These are phyloP conservation scores for Aspergillus bridgeri DNA, from an alignment of 495 filamentous ascomycete species.

Conservation along the genomic window DNA sequence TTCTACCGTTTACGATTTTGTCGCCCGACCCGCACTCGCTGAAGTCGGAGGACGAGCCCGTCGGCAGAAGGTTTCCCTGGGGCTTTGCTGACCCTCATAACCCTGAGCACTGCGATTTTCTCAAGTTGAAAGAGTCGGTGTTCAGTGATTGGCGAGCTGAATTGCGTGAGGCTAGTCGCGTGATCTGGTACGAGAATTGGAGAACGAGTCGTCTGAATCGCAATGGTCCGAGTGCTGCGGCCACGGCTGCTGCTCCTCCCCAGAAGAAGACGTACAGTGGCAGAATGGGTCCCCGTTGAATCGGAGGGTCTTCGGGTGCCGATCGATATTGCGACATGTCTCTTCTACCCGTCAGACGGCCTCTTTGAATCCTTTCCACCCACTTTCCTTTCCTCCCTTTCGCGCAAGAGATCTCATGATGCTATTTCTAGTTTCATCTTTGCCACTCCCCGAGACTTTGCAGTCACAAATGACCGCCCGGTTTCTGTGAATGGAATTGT, in stretches of 20 bases:
- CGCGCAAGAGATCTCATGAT: background rate
- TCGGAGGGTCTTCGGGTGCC: background rate
- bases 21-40: slow-evolving; percentile 89
- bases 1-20: slow-evolving; percentile 86
- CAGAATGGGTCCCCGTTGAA: slow-evolving; percentile 27
- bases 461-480: background rate
- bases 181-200: slow-evolving; percentile 97
- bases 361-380: background rate
- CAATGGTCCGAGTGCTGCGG: slow-evolving; percentile 20
- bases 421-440: slow-evolving; percentile 6
- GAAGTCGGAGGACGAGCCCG: slow-evolving; percentile 46
- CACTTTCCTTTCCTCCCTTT: slow-evolving; percentile 1
- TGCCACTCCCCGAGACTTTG: background rate
- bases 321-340: background rate
- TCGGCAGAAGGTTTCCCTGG: slow-evolving; percentile 91
- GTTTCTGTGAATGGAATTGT: background rate
- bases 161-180: slow-evolving; percentile 84
- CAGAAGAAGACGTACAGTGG: slow-evolving; percentile 29
- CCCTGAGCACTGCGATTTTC: slow-evolving; percentile 88
- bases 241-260: slow-evolving; percentile 10
- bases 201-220: slow-evolving; percentile 67
- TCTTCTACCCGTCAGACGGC: background rate
- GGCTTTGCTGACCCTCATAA: slow-evolving; percentile 93
- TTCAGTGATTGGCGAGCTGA: slow-evolving; percentile 93
- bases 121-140: slow-evolving; percentile 83